A percentile compares a stretch with the other conserved stretches of the same genome.
These are phyloP conservation scores for Microcos paniculata DNA, from an alignment of 345 rosid species.

Conservation along the genomic window DNA sequence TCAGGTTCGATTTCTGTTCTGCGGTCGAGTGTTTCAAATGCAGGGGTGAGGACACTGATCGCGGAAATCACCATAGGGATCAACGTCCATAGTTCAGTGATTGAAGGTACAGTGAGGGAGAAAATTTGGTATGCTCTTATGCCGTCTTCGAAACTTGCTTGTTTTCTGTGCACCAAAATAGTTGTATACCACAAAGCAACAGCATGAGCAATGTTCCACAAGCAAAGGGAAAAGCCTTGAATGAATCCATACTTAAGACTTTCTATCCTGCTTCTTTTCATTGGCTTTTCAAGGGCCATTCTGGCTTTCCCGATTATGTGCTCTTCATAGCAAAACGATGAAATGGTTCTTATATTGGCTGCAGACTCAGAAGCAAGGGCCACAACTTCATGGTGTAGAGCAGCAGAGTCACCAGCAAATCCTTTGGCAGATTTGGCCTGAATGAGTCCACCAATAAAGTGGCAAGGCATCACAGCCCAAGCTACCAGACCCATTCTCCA, in stretches of 20 bases:
- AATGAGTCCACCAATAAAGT: conserved; percentile 70
- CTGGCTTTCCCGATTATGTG: conserved; percentile 44
- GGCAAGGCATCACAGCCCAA: conserved; percentile 87
- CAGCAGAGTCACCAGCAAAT: conserved; percentile 54
- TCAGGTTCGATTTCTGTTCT: conserved; percentile 55
- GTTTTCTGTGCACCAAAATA: conserved; percentile 30
- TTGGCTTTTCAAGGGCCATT: conserved; percentile 32
- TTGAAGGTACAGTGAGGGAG: conserved; percentile 70
- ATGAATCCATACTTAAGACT: conserved; percentile 58
- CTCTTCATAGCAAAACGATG: conserved; percentile 67
- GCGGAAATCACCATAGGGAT: conserved; percentile 58
- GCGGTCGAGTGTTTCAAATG: conserved; percentile 52
- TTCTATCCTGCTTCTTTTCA: conserved; percentile 35
- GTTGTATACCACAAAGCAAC: conserved; percentile 67
- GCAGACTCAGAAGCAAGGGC: conserved; percentile 57
- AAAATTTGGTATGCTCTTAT: conserved; percentile 67
- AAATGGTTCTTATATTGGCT: conserved; percentile 55
- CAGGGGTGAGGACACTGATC: conserved; percentile 48
- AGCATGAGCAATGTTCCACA: conserved; percentile 77
- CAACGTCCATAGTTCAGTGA: conserved; percentile 67
- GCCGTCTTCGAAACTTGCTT: conserved; percentile 44
- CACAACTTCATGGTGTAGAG: conserved; percentile 41
- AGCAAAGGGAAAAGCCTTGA: conserved; percentile 60
- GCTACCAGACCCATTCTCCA: conserved; percentile 72
- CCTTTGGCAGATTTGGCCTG: conserved; percentile 73